A percentile compares a stretch with the other conserved stretches of the same genome.
These are phyloP conservation scores for Seiridium cupressi DNA, from an alignment of 2,329 filamentous ascomycete genomes.

Conservation along the genomic window DNA sequence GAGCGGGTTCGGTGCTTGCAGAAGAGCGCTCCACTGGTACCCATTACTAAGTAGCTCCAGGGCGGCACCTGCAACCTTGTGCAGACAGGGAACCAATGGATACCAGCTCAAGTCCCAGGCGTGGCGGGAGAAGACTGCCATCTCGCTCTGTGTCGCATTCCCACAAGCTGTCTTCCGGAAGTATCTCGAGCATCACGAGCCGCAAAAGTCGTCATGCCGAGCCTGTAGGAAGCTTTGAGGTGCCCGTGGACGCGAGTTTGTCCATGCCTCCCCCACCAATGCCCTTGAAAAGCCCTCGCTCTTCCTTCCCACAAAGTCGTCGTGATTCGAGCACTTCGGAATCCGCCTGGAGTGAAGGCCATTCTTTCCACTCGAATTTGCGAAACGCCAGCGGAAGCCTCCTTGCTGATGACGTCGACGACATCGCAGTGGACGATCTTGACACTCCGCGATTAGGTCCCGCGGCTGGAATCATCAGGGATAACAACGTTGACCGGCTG, in stretches of 20 bases:
- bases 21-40: neutral
- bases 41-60: neutral
- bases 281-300: constrained; percentile 40
- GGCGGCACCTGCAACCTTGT: neutral
- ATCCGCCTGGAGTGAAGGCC: constrained; percentile 34
- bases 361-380: constrained; percentile 18
- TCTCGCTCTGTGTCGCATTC: constrained; percentile 23
- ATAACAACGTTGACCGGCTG: constrained; percentile 30
- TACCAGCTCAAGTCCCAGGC: constrained; percentile 9
- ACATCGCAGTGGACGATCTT: constrained; percentile 46
- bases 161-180: constrained; percentile 40
- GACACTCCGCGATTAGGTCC: constrained; percentile 47
- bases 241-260: constrained; percentile 58
- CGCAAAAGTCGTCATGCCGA: constrained; percentile 61
- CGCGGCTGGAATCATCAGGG: constrained; percentile 21
- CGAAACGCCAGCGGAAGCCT: neutral
- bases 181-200: constrained; percentile 26
- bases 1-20: neutral
- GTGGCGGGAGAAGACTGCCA: constrained; percentile 13
- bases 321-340: constrained; percentile 42
- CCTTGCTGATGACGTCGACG: constrained; percentile 23
- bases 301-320: constrained; percentile 39
- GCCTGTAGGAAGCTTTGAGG: constrained; percentile 52
- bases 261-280: constrained; percentile 59
- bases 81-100: constrained; percentile 2